Evolutionary conservation across 2,329 filamentous ascomycete species (phyloP).

Genomic region (Fusarium sp.): DNA sequence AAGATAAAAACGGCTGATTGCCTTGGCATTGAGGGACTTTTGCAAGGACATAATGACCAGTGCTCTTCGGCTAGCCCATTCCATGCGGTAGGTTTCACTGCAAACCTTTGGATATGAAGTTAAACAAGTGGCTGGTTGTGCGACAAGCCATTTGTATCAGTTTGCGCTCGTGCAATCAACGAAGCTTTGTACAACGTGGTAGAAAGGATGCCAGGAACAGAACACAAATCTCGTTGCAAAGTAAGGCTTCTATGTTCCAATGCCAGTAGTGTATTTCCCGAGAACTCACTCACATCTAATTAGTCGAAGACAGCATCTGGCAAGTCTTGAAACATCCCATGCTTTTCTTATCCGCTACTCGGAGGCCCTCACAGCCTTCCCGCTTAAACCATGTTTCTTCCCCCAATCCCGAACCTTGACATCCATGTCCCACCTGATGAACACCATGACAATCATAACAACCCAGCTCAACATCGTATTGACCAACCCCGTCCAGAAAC

Average conservation of each 20-base stretch:
- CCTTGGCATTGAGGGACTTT: not conserved
- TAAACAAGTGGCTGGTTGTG: not conserved
- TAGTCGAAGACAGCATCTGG: fast-evolving
- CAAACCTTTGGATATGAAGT: not conserved
- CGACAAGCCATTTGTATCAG: not conserved
- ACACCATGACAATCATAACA: conserved; percentile 35
- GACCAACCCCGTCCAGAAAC: conserved; percentile 8
- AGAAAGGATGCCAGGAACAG: too few species aligned
- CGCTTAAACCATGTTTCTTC: conserved; percentile 19
- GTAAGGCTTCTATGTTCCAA: too few species aligned
- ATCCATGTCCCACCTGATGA: conserved; percentile 37
- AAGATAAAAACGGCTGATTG: not conserved
- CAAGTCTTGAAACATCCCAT: not conserved
- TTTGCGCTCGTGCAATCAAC: not conserved
- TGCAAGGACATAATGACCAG: not conserved
- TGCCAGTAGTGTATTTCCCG: too few species aligned
- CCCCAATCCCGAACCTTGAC: conserved; percentile 30
- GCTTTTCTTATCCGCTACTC: not conserved
- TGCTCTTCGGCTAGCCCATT: too few species aligned
- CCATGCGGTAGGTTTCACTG: too few species aligned
- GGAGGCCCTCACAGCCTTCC: conserved; percentile 4
- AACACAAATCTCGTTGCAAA: not conserved
- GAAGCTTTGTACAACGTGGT: not conserved
- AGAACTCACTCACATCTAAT: too few species aligned
- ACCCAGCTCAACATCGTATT: conserved; percentile 31